These are phyloP conservation scores for Pistacia vera DNA, from an alignment of 345 rosid genomes.

Conservation along the genomic window DNA sequence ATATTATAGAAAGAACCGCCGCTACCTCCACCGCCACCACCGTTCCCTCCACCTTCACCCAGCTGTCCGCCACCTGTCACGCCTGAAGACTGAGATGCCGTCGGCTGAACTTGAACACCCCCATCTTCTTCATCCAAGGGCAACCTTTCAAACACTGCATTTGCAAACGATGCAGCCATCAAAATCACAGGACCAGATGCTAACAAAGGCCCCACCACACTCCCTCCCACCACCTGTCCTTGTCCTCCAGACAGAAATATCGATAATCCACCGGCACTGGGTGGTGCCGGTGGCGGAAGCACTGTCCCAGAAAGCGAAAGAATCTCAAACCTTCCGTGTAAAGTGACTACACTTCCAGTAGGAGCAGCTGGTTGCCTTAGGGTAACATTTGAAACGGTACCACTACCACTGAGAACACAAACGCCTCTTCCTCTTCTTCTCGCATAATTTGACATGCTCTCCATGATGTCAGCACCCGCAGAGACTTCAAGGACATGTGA, in stretches of 20 bases:
- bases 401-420: conserved; percentile 68
- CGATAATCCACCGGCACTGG: conserved; percentile 71
- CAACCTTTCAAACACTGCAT: conserved; percentile 74
- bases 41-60: conserved; percentile 30
- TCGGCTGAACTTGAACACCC: conserved; percentile 45
- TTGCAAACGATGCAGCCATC: conserved; percentile 79
- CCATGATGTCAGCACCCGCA: conserved; percentile 64
- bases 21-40: conserved; percentile 31
- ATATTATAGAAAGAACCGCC: conserved; percentile 30
- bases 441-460: conserved; percentile 56
- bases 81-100: conserved; percentile 66
- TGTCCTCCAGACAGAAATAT: conserved; percentile 75
- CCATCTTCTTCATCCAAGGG: conserved; percentile 60
- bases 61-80: conserved; percentile 47
- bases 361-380: conserved; percentile 68
- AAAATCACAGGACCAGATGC: conserved; percentile 72
- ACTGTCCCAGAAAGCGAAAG: conserved; percentile 77
- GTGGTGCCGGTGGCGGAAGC: conserved; percentile 87
- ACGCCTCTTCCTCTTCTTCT: conserved; percentile 77
- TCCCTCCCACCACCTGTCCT: conserved; percentile 86
- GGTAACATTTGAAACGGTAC: conserved; percentile 64
- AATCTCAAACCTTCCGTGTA: conserved; percentile 85
- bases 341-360: conserved; percentile 62
- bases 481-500: conserved; percentile 77
- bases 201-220: conserved; percentile 60